Base-by-base conservation (phyloP, 495 filamentous ascomycete genomes). In the Penicillium fimorum region DNA sequence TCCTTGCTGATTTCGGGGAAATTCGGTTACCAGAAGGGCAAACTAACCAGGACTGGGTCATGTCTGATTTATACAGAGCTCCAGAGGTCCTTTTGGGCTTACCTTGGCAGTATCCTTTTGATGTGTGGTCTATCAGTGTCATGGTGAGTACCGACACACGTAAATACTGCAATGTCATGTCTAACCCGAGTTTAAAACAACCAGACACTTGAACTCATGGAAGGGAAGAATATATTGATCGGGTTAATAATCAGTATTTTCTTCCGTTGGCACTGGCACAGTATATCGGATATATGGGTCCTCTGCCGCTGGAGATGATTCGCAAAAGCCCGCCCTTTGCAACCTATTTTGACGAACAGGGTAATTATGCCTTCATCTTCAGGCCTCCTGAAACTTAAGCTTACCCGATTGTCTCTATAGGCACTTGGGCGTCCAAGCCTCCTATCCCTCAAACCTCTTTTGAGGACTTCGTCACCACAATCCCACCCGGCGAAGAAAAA, bases 161-260 rank as follows among this genome's bases (percentile, higher is more conserved):
- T 35, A 35, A 13, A 5, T 4, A 13, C 5, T 15, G 12, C 11
- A 15, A 15, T 13, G 13, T 25, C 5, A 25, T 25, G 2, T 25
- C 25, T 5, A 25, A 25, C 25, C 2, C 25, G 5, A 25, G 25
- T 25, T 5, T 25, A 25, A 25, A 25, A 25, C 25, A 25, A 25
- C 25, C 22, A 66, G 63, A 63, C 53, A 9, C 63, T 63, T n/a
- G 63, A 66, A 33, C 60, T 63, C 13, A 24, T 63, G 18, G 63
- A 68, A 53, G 63, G 63, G n/a, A 66, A 47, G 25, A 69, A 64
- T n/a, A 53, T 66, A 13, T 62, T 3, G 66, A 66, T 50, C 54
- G 17, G 41, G 55, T 47, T n/a, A 11, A 66, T 41, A 20, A 51
- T 13, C 63, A 66, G 50, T 69, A 69, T 51, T 56, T 61, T 13